Conservation (phyloP, 495 filamentous ascomycete species). For the Xylaria nigripes region DNA sequence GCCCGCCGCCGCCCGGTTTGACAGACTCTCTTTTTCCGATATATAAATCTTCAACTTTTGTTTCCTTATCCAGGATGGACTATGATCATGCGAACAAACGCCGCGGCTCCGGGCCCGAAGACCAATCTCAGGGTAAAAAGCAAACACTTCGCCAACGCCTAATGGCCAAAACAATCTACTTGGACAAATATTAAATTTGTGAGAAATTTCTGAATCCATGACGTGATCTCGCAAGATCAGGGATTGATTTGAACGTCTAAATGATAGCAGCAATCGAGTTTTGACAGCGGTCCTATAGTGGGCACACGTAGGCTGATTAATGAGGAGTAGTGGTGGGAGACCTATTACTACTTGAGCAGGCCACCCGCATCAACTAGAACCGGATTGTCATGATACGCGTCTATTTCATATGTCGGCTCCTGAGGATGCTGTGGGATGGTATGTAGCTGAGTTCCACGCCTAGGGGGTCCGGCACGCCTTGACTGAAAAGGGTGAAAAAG, state of each 20-base stretch:
- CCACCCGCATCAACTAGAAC: constrained; percentile 51
- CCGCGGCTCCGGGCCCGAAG: background rate
- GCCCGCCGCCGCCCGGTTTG: too few species aligned
- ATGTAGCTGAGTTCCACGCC: constrained; percentile 26
- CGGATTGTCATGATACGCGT: constrained; percentile 19
- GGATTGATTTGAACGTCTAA: background rate
- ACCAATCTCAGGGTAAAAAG: background rate
- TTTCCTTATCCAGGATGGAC: too few species aligned
- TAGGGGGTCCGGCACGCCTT: constrained; percentile 16
- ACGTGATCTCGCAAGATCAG: constrained; percentile 17
- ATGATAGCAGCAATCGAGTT: background rate
- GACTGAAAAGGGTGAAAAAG: constrained; percentile 31
- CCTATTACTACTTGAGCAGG: constrained; percentile 28
- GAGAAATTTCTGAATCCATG: constrained; percentile 9
- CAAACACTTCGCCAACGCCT: background rate
- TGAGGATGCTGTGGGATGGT: constrained; percentile 31
- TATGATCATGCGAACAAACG: too few species aligned
- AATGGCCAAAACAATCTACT: constrained; percentile 5
- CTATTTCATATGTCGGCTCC: constrained; percentile 11
- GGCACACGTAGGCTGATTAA: background rate
- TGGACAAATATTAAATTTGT: constrained; percentile 15
- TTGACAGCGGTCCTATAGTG: background rate
- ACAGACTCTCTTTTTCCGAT: too few species aligned
- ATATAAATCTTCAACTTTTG: too few species aligned
- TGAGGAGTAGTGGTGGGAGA: background rate